Base-by-base conservation (phyloP, 2,329 filamentous ascomycete genomes). In the Didymella keratinophila region DNA sequence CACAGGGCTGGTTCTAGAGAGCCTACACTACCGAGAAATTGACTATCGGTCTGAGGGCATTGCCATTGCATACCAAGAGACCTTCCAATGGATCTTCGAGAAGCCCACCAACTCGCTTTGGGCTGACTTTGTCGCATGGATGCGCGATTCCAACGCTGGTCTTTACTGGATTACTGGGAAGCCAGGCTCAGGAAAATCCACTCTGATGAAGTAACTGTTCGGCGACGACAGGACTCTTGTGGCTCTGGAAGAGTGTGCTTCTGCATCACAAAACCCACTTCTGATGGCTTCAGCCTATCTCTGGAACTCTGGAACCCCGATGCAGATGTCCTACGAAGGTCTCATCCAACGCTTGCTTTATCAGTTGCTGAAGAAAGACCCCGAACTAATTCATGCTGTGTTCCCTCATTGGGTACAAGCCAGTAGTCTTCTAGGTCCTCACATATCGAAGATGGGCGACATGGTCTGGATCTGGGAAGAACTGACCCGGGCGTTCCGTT, bases 101-200 rank as follows among this genome's bases (percentile, higher is more conserved):
- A 7, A 25, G 23, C n/a, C n/a, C n/a, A n/a, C n/a, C n/a, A n/a
- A n/a, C n/a, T n/a, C n/a, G n/a, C n/a, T n/a, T n/a, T n/a, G n/a
- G n/a, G n/a, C n/a, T n/a, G n/a, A 21, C 25, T 67, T 63, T 30
- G 6, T 32, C 37, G 2, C 36, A 20, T 66, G 61, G 54, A 48
- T 69, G 3, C 8, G 23, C 14, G 9, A 41, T 11, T 21, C 53
- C 7, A 10, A 7, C 2, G 34, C 54, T 8, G 4, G 30, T 2
- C 43, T 66, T 7, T 67, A 67, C 30, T 67, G 78, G 74, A 75
- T 82, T 16, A 75, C 71, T 32, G 81, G 81, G 2, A 82, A 80
- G 41, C 74, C 79, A 2, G 80, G 80, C 0, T 78, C 79, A 16
- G 81, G 80, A 9, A 82, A 82, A 53, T 81, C 79, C 0, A 82